phyloP scores from a whole-genome alignment of 306 rosid species.

The Herpetospermum pedunculosum region DNA sequence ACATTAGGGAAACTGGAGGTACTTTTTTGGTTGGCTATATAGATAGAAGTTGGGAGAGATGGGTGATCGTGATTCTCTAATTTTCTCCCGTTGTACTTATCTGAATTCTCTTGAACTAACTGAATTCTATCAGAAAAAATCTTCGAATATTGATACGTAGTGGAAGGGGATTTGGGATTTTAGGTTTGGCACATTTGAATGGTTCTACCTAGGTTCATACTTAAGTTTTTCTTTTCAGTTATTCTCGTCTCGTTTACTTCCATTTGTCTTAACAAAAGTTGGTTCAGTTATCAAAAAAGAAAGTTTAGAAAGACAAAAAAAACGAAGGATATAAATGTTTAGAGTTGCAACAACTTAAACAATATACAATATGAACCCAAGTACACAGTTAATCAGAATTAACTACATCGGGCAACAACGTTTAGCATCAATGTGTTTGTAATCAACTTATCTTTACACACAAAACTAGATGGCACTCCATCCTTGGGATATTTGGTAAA shows the following conservation, averaged over 20 bases:
- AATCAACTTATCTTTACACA: neutral
- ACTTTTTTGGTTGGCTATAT: neutral
- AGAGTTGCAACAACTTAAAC: neutral
- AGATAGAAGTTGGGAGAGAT: too few species aligned
- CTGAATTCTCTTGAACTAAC: too few species aligned
- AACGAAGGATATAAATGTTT: neutral
- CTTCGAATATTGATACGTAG: too few species aligned
- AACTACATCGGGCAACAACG: neutral
- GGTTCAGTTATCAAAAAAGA: neutral
- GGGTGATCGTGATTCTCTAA: too few species aligned
- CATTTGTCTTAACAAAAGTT: neutral
- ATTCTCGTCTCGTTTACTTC: too few species aligned
- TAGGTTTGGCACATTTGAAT: too few species aligned
- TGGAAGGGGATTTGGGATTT: neutral
- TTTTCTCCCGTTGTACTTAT: too few species aligned
- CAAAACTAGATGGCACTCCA: neutral
- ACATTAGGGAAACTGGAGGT: too few species aligned
- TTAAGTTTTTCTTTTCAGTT: too few species aligned
- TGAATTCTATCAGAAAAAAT: too few species aligned
- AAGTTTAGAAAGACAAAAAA: neutral
- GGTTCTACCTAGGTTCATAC: too few species aligned
- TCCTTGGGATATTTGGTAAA: neutral
- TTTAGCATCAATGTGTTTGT: neutral
- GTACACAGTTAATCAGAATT: neutral
- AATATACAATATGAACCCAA: neutral